Percentiles rank a stretch among this genome's conserved stretches.
phyloP scores from a whole-genome alignment of 129 eudicot species.

The Cynara cardunculus region DNA sequence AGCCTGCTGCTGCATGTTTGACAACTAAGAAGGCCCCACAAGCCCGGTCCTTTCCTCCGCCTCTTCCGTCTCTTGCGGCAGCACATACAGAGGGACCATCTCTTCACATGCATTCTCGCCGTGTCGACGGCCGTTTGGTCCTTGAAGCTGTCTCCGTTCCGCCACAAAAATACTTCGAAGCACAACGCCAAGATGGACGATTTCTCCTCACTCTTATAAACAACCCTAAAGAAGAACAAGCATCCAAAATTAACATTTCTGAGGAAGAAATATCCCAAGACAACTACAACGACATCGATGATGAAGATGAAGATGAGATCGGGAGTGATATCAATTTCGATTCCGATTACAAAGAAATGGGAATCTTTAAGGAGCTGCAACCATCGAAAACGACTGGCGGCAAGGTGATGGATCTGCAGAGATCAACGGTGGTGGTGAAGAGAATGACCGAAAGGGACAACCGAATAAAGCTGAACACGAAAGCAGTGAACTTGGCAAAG shows the following conservation, averaged over 20 bases:
- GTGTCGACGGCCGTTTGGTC: slow-evolving; percentile 70
- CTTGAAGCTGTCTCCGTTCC: slow-evolving; percentile 74
- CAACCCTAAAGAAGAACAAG: slow-evolving; percentile 22
- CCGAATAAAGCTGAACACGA: slow-evolving; percentile 28
- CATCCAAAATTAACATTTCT: slow-evolving; percentile 14
- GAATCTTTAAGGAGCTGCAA: slow-evolving; percentile 10
- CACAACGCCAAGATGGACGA: slow-evolving; percentile 74
- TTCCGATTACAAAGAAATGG: neutral
- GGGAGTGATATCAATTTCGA: neutral
- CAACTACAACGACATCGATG: neutral
- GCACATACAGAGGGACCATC: slow-evolving; percentile 46
- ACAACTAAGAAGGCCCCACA: slow-evolving; percentile 24
- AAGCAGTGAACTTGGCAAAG: slow-evolving; percentile 11
- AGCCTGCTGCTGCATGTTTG: slow-evolving; percentile 8
- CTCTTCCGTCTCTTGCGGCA: slow-evolving; percentile 71
- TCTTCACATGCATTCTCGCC: slow-evolving; percentile 67
- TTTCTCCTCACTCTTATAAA: slow-evolving; percentile 61
- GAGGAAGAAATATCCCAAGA: slow-evolving; percentile 14
- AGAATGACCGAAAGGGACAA: slow-evolving; percentile 39
- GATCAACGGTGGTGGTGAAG: slow-evolving; percentile 39
- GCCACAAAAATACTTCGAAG: slow-evolving; percentile 52
- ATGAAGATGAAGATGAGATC: slow-evolving; percentile 14
- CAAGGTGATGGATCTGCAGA: slow-evolving; percentile 33
- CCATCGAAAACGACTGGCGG: slow-evolving; percentile 17
- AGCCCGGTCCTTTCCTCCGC: slow-evolving; percentile 68